A percentile compares a stretch with the other conserved stretches of the same genome.
Evolutionary conservation across 2,329 filamentous ascomycete species (phyloP).

Genomic region (Alternaria panax): DNA sequence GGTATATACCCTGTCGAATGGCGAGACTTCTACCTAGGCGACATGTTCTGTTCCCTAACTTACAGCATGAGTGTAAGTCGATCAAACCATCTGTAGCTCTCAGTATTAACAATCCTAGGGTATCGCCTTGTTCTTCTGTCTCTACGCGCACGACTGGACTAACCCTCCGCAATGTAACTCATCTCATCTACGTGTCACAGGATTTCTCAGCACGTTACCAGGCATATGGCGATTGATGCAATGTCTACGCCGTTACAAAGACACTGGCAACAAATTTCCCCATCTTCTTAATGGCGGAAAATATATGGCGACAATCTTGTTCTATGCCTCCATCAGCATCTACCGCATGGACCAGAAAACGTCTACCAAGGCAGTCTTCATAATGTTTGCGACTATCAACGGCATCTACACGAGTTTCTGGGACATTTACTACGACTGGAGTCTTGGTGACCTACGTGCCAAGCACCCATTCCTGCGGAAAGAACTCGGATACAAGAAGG

Average conservation of each 20-base stretch:
- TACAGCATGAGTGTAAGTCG: constrained; percentile 82
- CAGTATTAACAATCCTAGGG: constrained; percentile 62
- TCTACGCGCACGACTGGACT: constrained; percentile 82
- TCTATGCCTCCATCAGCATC: constrained; percentile 78
- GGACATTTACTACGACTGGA: constrained; percentile 98
- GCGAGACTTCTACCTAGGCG: constrained; percentile 94
- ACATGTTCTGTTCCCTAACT: constrained; percentile 96
- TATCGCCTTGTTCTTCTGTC: constrained; percentile 90
- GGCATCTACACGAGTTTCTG: constrained; percentile 84
- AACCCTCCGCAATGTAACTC: constrained; percentile 83
- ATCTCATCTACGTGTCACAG: constrained; percentile 79
- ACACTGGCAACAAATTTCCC: constrained; percentile 87
- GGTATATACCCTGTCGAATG: constrained; percentile 95
- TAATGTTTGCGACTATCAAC: constrained; percentile 82
- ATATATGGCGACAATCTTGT: constrained; percentile 83
- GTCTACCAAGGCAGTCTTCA: constrained; percentile 73
- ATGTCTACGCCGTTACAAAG: constrained; percentile 86
- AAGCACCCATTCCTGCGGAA: constrained; percentile 70
- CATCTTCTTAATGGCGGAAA: constrained; percentile 93
- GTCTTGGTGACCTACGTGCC: constrained; percentile 79
- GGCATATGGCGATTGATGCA: constrained; percentile 91
- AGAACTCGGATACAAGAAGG: constrained; percentile 77
- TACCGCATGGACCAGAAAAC: constrained; percentile 75
- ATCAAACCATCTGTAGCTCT: neutral
- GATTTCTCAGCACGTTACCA: constrained; percentile 84